These are phyloP conservation scores for Verticillium dahliae DNA, from an alignment of 2,329 filamentous ascomycete genomes.

Conservation along the genomic window DNA sequence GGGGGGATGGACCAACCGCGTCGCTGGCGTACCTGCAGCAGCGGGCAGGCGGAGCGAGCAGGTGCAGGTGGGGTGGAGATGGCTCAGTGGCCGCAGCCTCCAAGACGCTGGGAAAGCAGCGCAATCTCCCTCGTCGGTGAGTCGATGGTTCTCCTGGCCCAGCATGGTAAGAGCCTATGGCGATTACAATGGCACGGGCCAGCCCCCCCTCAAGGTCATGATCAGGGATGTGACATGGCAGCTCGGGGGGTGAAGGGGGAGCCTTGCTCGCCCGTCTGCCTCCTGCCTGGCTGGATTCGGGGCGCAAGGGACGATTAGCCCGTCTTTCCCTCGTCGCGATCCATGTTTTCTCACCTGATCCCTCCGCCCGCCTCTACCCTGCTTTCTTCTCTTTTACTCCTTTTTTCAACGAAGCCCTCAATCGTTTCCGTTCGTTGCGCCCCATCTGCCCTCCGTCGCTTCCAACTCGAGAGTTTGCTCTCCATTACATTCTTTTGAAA, in stretches of 20 bases:
- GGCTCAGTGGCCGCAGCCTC: not conserved
- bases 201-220: not conserved
- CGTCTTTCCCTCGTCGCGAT: not conserved
- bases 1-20: not conserved
- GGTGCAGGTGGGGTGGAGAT: not conserved
- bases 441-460: not conserved
- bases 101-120: not conserved
- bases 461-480: constrained; percentile 1
- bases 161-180: not conserved
- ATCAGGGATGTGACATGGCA: not conserved
- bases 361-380: not conserved
- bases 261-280: not conserved
- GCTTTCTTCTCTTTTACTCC: not conserved
- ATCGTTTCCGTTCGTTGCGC: not conserved
- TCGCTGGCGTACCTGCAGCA: not conserved
- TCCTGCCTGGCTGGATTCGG: not conserved
- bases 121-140: not conserved
- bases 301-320: not conserved
- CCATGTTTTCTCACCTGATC: not conserved
- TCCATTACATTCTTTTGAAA: not conserved
- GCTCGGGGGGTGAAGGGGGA: not conserved
- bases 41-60: not conserved
- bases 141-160: not conserved
- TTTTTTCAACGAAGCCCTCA: not conserved
- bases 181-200: not conserved